phyloP scores from a whole-genome alignment of 192 early-diverging fungal species.

The Thamnidium elegans region DNA sequence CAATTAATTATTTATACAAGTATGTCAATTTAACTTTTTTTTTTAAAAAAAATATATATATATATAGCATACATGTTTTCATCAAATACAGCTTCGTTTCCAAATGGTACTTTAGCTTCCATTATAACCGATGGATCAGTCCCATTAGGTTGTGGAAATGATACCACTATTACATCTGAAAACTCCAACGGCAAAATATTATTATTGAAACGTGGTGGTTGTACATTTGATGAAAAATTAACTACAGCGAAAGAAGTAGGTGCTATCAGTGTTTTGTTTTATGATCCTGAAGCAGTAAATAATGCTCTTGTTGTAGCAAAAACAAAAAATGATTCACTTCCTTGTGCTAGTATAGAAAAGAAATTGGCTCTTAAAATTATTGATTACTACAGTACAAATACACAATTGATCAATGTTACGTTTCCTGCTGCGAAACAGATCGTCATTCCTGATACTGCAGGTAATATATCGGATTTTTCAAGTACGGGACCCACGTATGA shows the following conservation, averaged over 20 bases:
- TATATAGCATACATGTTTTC: conserved; percentile 20
- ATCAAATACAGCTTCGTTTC: conserved; percentile 26
- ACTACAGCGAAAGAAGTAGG: conserved; percentile 50
- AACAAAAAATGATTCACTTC: conserved; percentile 44
- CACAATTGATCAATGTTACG: conserved; percentile 45
- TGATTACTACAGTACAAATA: conserved; percentile 26
- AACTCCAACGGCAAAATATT: conserved; percentile 48
- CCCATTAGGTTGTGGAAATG: conserved; percentile 36
- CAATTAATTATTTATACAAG: not conserved
- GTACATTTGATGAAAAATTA: conserved; percentile 60
- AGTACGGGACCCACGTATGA: conserved; percentile 71
- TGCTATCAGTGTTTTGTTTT: conserved; percentile 57
- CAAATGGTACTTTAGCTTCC: conserved; percentile 30
- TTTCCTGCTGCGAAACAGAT: conserved; percentile 39
- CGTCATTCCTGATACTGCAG: conserved; percentile 60
- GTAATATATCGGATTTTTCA: conserved; percentile 62
- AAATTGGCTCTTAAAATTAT: conserved; percentile 40
- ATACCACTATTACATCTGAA: conserved; percentile 44
- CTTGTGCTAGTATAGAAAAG: conserved; percentile 53
- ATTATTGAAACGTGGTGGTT: conserved; percentile 65
- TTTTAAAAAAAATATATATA: not conserved
- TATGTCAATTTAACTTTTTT: not conserved
- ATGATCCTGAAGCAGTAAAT: not conserved
- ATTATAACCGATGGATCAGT: conserved; percentile 32
- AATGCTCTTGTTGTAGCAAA: conserved; percentile 23